Conservation (phyloP, 495 filamentous ascomycete species). For the Penicillium lividum region DNA sequence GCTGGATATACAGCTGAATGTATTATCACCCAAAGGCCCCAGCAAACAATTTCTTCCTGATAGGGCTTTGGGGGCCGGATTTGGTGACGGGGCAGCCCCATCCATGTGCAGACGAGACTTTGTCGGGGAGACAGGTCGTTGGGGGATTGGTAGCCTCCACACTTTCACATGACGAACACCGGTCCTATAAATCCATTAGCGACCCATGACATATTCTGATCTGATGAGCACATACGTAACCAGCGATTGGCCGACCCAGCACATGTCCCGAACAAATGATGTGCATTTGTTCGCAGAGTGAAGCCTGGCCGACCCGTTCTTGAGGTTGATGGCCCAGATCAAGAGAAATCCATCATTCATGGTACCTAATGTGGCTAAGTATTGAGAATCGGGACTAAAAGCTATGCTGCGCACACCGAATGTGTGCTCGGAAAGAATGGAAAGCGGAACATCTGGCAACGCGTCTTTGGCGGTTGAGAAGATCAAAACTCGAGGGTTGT, state of each 20-base stretch:
- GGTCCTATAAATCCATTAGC: slow-evolving; percentile 31
- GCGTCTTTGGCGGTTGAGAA: slow-evolving; percentile 77
- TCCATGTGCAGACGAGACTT: slow-evolving; percentile 50
- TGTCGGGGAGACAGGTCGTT: slow-evolving; percentile 43
- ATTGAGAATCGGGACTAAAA: slow-evolving; percentile 85
- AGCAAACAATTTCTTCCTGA: slow-evolving; percentile 61
- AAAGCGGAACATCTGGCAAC: slow-evolving; percentile 78
- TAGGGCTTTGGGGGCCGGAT: slow-evolving; percentile 55
- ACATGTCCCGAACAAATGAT: slow-evolving; percentile 74
- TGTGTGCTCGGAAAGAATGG: slow-evolving; percentile 82
- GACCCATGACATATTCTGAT: not conserved
- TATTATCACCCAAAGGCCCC: slow-evolving; percentile 68
- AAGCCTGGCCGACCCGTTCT: slow-evolving; percentile 80
- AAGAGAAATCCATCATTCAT: slow-evolving; percentile 93
- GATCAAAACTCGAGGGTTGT: slow-evolving; percentile 86
- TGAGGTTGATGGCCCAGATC: slow-evolving; percentile 81
- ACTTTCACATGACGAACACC: slow-evolving; percentile 92
- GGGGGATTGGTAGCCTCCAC: slow-evolving; percentile 74
- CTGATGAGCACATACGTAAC: slow-evolving; percentile 47
- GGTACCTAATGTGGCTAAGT: slow-evolving; percentile 83
- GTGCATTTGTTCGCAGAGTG: slow-evolving; percentile 96
- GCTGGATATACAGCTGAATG: slow-evolving; percentile 75
- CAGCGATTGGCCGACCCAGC: slow-evolving; percentile 77
- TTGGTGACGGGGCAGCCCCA: slow-evolving; percentile 36
- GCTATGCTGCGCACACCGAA: slow-evolving; percentile 87